Conservation (phyloP, 805 yeast genomes). For the Babjeviella inositovora region DNA sequence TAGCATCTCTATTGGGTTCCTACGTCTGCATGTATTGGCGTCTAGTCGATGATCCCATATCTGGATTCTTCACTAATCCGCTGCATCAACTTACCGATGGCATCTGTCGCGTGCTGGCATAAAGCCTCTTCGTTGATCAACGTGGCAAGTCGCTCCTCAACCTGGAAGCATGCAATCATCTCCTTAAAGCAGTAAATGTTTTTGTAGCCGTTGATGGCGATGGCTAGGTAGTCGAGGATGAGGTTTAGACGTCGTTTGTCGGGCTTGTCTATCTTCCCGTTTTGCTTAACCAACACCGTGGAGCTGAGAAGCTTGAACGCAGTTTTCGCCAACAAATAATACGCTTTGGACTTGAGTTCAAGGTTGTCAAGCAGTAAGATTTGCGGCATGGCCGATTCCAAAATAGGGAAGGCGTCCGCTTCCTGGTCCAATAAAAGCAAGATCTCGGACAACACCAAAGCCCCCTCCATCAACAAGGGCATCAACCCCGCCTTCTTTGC, state of each 20-base stretch:
- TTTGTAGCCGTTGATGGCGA: slow-evolving; percentile 26
- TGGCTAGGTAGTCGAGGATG: slow-evolving; percentile 19
- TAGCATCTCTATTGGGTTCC: no score
- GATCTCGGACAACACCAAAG: slow-evolving; percentile 25
- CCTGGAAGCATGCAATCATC: slow-evolving; percentile 19
- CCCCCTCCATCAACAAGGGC: slow-evolving; percentile 25
- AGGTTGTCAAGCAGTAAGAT: slow-evolving; percentile 20
- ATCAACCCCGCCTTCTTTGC: slow-evolving; percentile 29
- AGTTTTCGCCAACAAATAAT: slow-evolving; percentile 13
- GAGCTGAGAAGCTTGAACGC: slow-evolving; percentile 7
- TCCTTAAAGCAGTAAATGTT: slow-evolving; percentile 16
- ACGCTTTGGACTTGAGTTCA: slow-evolving; percentile 19
- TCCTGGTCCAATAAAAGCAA: slow-evolving; percentile 20
- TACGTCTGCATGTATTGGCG: no score
- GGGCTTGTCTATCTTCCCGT: background rate
- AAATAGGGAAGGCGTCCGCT: slow-evolving; percentile 24
- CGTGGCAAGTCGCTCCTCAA: slow-evolving; percentile 19
- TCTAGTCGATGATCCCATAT: slow-evolving; percentile 5
- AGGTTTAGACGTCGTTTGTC: slow-evolving; percentile 7
- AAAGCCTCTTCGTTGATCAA: slow-evolving; percentile 12
- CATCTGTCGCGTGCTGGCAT: slow-evolving; percentile 11
- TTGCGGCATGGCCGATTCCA: slow-evolving; percentile 24
- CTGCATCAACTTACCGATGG: slow-evolving; percentile 10
- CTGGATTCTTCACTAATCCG: slow-evolving; percentile 14
- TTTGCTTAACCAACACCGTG: slow-evolving; percentile 2